Evolutionary conservation across 2,329 filamentous ascomycete genomes (phyloP).

Genomic region (Didymella keratinophila): DNA sequence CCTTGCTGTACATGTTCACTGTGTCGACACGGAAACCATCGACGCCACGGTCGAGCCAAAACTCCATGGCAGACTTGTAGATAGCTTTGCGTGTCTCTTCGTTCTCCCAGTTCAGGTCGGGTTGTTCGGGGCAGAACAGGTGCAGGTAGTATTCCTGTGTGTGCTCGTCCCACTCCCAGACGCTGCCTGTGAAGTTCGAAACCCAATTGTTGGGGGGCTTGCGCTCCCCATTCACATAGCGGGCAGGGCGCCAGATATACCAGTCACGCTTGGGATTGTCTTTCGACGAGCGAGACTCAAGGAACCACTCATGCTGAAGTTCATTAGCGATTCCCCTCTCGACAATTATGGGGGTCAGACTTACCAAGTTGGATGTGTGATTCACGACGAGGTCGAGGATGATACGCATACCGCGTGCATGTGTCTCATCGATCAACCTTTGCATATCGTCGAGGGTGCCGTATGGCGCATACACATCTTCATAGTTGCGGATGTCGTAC

Average conservation of each 20-base stretch:
- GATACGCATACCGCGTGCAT: constrained; percentile 49
- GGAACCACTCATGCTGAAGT: constrained; percentile 63
- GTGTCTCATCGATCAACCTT: constrained; percentile 45
- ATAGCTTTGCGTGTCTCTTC: constrained; percentile 71
- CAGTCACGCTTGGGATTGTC: constrained; percentile 62
- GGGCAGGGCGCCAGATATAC: constrained; percentile 63
- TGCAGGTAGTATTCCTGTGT: constrained; percentile 78
- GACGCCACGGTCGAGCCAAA: constrained; percentile 79
- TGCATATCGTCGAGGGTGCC: constrained; percentile 53
- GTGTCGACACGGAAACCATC: constrained; percentile 54
- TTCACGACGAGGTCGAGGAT: constrained; percentile 53
- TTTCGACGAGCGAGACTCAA: constrained; percentile 61
- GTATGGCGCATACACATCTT: constrained; percentile 51
- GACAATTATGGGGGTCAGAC: background rate
- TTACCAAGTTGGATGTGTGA: constrained; percentile 50
- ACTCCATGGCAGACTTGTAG: constrained; percentile 73
- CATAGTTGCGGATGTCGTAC: constrained; percentile 52
- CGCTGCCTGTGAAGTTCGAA: constrained; percentile 66
- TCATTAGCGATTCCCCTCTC: constrained; percentile 8
- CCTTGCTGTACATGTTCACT: constrained; percentile 51
- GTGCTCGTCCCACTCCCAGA: constrained; percentile 75
- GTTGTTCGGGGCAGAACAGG: constrained; percentile 77
- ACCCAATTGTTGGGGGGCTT: constrained; percentile 80
- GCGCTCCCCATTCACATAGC: constrained; percentile 63
- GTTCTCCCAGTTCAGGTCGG: constrained; percentile 88